A percentile compares a stretch with the other conserved stretches of the same genome.
Conservation (phyloP, 2,329 filamentous ascomycete genomes). For the Colletotrichum eleusines region DNA sequence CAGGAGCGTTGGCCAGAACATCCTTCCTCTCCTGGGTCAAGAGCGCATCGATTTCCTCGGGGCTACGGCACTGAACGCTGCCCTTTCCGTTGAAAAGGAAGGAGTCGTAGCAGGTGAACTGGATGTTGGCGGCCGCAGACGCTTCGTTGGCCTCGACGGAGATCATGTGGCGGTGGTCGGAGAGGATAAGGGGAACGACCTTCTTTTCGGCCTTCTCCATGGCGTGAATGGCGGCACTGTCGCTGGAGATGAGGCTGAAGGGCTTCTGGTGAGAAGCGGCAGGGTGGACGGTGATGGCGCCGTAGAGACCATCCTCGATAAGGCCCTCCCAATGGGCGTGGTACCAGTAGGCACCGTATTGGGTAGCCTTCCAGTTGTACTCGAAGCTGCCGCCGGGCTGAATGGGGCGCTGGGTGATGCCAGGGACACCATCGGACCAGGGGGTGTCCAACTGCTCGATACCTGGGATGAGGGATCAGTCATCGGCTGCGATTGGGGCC, state of each 20-base stretch:
- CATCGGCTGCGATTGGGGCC: not conserved
- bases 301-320: conserved; percentile 71
- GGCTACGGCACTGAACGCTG: conserved; percentile 62
- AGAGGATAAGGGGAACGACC: conserved; percentile 62
- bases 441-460: conserved; percentile 55
- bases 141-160: conserved; percentile 62
- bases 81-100: conserved; percentile 74
- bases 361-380: conserved; percentile 67
- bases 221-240: conserved; percentile 46
- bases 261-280: conserved; percentile 53
- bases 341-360: conserved; percentile 72
- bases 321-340: conserved; percentile 68
- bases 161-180: conserved; percentile 68
- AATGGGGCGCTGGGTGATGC: conserved; percentile 66
- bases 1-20: conserved; percentile 47
- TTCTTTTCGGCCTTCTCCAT: conserved; percentile 63
- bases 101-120: conserved; percentile 69
- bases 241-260: conserved; percentile 62
- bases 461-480: conserved; percentile 46
- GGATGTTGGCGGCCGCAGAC: conserved; percentile 58
- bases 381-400: conserved; percentile 60
- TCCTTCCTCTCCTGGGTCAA: conserved; percentile 49
- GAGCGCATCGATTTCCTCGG: conserved; percentile 57
- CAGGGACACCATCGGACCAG: conserved; percentile 72
- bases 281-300: conserved; percentile 65